These are phyloP conservation scores for Kodamaea hsintzibuensis DNA, from an alignment of 805 yeast genomes.

Conservation along the genomic window DNA sequence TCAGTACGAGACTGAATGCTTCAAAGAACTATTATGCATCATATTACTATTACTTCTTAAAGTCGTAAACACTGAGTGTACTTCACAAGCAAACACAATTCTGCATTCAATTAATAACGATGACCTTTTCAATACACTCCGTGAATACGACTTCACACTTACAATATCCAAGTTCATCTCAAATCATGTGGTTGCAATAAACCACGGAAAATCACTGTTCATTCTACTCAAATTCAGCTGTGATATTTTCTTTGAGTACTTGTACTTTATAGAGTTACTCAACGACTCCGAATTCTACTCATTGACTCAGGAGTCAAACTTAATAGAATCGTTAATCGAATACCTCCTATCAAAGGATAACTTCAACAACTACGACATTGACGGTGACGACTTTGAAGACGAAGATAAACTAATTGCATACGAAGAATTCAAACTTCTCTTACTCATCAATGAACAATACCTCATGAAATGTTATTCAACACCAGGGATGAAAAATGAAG, in stretches of 20 bases:
- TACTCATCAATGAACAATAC: constrained; percentile 85
- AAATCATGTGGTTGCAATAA: constrained; percentile 23
- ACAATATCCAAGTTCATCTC: constrained; percentile 32
- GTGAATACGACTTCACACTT: constrained; percentile 58
- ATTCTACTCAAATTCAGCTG: constrained; percentile 39
- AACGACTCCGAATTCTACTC: constrained; percentile 34
- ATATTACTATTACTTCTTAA: constrained; percentile 34
- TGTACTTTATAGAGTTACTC: constrained; percentile 35
- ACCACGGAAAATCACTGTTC: constrained; percentile 24
- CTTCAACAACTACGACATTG: constrained; percentile 34
- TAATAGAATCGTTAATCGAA: constrained; percentile 31
- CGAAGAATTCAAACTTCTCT: constrained; percentile 66
- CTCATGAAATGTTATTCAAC: constrained; percentile 56
- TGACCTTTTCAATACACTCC: constrained; percentile 40
- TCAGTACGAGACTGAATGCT: constrained; percentile 20
- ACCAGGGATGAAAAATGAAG: constrained; percentile 41
- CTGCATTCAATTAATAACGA: constrained; percentile 16
- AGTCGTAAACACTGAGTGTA: constrained; percentile 23
- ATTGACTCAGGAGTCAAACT: constrained; percentile 25
- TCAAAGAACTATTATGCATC: constrained; percentile 39
- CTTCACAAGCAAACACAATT: constrained; percentile 10
- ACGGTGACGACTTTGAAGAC: constrained; percentile 47
- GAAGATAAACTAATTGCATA: constrained; percentile 54
- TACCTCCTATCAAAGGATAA: constrained; percentile 34
- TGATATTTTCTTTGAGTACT: constrained; percentile 43